These are phyloP conservation scores for Lipomyces sp. DNA, from an alignment of 805 yeast species.

Conservation along the genomic window DNA sequence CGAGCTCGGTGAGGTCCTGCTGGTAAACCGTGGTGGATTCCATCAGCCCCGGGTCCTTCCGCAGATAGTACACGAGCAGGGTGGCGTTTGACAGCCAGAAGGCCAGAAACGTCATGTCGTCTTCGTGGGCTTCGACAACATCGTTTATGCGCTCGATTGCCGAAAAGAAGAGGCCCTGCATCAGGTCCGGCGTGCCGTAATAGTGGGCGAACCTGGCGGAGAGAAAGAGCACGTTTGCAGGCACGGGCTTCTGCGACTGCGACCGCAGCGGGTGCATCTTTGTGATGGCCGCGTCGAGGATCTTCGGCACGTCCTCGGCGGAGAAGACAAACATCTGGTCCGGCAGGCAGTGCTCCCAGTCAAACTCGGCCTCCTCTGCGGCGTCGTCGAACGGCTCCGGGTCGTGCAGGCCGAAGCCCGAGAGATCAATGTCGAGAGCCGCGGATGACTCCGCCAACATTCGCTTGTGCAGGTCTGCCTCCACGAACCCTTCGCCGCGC, in stretches of 20 bases:
- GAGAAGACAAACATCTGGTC: conserved; percentile 43
- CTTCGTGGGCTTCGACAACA: conserved; percentile 35
- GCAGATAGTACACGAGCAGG: conserved; percentile 70
- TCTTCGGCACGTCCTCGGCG: conserved; percentile 38
- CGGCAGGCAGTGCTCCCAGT: conserved; percentile 43
- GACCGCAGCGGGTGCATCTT: conserved; percentile 40
- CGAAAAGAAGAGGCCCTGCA: conserved; percentile 35
- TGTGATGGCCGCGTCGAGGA: conserved; percentile 40
- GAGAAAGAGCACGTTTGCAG: conserved; percentile 44
- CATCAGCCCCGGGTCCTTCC: conserved; percentile 54
- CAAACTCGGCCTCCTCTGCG: conserved; percentile 35
- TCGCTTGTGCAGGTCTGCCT: conserved; percentile 26
- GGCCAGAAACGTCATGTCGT: conserved; percentile 48
- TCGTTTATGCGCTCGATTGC: conserved; percentile 36
- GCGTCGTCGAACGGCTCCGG: conserved; percentile 22
- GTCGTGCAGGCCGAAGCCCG: conserved; percentile 28
- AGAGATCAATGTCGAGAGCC: conserved; percentile 37
- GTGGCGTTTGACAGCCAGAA: conserved; percentile 87
- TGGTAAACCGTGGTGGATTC: conserved; percentile 35
- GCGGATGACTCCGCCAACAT: conserved; percentile 34
- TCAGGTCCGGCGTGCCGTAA: conserved; percentile 36
- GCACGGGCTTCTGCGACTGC: conserved; percentile 40
- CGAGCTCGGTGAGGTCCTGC: conserved; percentile 33
- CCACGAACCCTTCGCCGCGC: conserved; percentile 21
- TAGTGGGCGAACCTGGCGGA: conserved; percentile 42